phyloP scores from a whole-genome alignment of 176 grass and related monocot species.

The Aegilops umbellulata region DNA sequence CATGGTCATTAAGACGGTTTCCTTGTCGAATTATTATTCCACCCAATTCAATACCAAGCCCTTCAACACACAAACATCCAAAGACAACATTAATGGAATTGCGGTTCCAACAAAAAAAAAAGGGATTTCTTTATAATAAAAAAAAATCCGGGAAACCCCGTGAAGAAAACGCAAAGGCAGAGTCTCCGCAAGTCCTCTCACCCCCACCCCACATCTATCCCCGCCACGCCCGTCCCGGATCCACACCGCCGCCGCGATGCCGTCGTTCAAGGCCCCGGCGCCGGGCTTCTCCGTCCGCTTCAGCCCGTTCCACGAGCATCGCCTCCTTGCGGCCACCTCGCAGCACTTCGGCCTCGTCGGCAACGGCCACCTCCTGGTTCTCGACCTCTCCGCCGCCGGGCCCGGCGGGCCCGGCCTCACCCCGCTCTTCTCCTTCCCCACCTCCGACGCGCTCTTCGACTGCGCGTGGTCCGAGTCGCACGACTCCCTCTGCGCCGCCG shows the following conservation, averaged over 20 bases:
- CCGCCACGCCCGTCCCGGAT: slow-evolving; percentile 1
- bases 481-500: slow-evolving; percentile 30
- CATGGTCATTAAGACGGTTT: no score
- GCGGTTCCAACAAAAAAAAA: no score
- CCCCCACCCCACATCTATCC: neutral
- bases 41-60: no score
- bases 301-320: slow-evolving; percentile 64
- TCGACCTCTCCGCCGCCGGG: slow-evolving; percentile 38
- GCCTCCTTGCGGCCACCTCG: slow-evolving; percentile 61
- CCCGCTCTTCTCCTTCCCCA: slow-evolving; percentile 71
- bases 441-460: slow-evolving; percentile 84
- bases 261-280: slow-evolving; percentile 72
- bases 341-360: slow-evolving; percentile 90
- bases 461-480: slow-evolving; percentile 93
- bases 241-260: slow-evolving; percentile 51
- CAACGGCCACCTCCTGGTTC: slow-evolving; percentile 88
- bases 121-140: no score
- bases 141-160: neutral
- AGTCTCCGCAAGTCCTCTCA: slow-evolving; percentile 25
- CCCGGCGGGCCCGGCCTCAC: slow-evolving; percentile 2
- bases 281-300: slow-evolving; percentile 24
- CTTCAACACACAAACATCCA: no score
- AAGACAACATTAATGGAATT: no score
- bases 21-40: no score
- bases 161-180: neutral